A percentile compares a stretch with the other conserved stretches of the same genome.
Evolutionary conservation across 148 eudicot genomes (phyloP).

Genomic region (Selenicereus undatus): DNA sequence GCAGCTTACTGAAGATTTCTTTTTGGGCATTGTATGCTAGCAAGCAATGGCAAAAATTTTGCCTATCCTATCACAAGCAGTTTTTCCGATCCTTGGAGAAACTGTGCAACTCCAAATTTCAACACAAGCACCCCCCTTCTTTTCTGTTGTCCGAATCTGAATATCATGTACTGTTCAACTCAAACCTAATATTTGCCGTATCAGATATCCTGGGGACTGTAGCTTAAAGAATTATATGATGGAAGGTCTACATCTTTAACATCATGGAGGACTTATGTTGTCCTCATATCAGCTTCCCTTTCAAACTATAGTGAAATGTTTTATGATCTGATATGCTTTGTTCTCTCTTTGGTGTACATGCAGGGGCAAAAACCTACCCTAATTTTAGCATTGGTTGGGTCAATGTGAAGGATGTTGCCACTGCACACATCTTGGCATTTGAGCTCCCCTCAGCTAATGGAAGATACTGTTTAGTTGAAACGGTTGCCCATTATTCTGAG

Average conservation of each 20-base stretch:
- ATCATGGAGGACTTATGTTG: background rate
- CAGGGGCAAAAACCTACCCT: constrained; percentile 33
- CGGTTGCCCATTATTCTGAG: constrained; percentile 36
- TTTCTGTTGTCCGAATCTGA: too few relatives aligned
- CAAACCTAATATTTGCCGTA: too few relatives aligned
- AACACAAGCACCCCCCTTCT: background rate
- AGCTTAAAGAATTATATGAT: background rate
- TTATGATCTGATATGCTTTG: background rate
- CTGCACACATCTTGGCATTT: constrained; percentile 45
- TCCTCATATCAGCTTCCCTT: background rate
- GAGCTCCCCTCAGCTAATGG: constrained; percentile 43
- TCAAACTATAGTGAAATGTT: background rate
- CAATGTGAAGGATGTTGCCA: constrained; percentile 41
- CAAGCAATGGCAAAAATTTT: background rate
- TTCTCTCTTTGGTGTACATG: background rate
- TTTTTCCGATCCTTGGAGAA: background rate
- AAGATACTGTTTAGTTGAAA: constrained; percentile 42
- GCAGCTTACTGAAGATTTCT: background rate
- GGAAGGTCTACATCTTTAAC: background rate
- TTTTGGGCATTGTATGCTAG: background rate
- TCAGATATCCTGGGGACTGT: background rate
- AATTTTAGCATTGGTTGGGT: constrained; percentile 38
- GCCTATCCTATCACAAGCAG: background rate
- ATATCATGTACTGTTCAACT: too few relatives aligned
- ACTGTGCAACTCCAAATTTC: background rate